These are phyloP conservation scores for Xylogone sp. DNA, from an alignment of 2,329 filamentous ascomycete species.

Conservation along the genomic window DNA sequence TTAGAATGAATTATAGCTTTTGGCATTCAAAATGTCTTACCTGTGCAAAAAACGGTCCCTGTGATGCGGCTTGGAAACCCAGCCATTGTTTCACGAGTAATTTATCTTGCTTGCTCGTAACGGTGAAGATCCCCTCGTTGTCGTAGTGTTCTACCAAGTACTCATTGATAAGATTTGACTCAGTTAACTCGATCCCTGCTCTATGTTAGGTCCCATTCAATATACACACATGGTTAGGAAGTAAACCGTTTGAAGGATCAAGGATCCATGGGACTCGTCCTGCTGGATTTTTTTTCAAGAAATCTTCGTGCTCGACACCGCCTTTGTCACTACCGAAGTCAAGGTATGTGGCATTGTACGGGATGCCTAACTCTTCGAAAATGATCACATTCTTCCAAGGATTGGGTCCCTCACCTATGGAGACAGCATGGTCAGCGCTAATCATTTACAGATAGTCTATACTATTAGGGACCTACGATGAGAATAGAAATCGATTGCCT, in stretches of 20 bases:
- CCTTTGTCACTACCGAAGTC: background rate
- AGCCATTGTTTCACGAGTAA: background rate
- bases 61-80: background rate
- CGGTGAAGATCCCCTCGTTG: background rate
- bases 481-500: background rate
- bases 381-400: slow-evolving; percentile 1
- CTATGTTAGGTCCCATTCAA: no score
- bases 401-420: background rate
- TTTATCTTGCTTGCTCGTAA: background rate
- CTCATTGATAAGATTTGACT: background rate
- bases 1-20: no score
- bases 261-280: background rate
- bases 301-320: background rate
- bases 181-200: background rate
- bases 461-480: background rate
- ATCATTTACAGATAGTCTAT: background rate
- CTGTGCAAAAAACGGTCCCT: slow-evolving; percentile 1
- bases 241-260: background rate
- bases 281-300: background rate
- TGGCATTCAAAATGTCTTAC: no score
- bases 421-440: background rate
- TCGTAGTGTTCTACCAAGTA: background rate
- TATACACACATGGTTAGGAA: no score
- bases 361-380: background rate
- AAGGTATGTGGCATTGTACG: background rate